Base-by-base conservation (phyloP, 768 basidiomycete genomes). In the Coprinopsis marcescibilis region DNA sequence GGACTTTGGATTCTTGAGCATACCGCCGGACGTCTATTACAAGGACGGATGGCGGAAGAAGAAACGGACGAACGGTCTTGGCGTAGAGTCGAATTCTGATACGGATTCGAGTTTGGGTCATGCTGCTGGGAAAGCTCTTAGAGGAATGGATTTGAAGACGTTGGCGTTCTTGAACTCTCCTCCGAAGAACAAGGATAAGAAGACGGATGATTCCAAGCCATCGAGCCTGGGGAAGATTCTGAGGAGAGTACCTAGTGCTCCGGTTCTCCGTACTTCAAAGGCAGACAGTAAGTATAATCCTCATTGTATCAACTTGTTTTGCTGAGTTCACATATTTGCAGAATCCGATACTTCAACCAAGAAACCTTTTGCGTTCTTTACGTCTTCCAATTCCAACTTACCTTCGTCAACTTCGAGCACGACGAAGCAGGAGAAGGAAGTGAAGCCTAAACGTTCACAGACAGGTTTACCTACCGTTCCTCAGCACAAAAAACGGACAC, bases 401-500 rank as follows among this genome's bases (percentile, higher is more conserved):
- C 14, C 15, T n/a, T n/a, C n/a, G 11, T 24, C 12, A 40, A 40
- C 13, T 23, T 13, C 38, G 10, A 13, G 5, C 20, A 40, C 6
- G 20, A 40, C 15, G 27, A 21, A 43, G n/a, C 17, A 19, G 43
- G 4, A 5, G 20, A 33, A 35, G 39, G 32, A 33, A 19, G 19
- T 29, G 15, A 48, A 48, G n/a, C 40, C 38, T 8, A 40, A 40
- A 24, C 38, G 38, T 24, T 40, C 38, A 5, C 17, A 21, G 38
- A 5, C 38, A 10, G 25, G 8, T 40, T 40, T 40, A 40, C 21
- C 38, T 19, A 4, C 38, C 7, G 15, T 8, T 17, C 15, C 35
- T 8, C 13, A 36, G 2, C 59, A 62, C 41, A 57, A 63, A 0
- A 55, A 65, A 17, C 59, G 73, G 25, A 83, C 81, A 1, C 68